Percentiles rank a stretch among this genome's conserved stretches.
Conservation (phyloP, 768 basidiomycete species). For the Neoboletus magnificus region DNA sequence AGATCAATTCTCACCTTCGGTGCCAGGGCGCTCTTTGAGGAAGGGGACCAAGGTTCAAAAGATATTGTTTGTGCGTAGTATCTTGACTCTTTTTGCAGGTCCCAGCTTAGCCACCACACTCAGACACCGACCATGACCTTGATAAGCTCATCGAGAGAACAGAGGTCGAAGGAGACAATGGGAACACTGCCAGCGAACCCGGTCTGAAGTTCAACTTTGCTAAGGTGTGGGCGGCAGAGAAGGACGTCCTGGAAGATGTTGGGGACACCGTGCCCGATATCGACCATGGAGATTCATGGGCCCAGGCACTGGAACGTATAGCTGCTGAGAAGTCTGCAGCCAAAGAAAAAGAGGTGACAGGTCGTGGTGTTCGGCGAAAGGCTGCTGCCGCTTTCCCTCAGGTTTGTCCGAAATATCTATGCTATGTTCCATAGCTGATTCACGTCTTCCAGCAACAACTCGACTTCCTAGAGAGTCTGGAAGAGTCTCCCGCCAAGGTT, state of each 20-base stretch:
- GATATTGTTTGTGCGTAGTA: slow-evolving; percentile 65
- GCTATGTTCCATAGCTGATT: neutral
- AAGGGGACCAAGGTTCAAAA: slow-evolving; percentile 47
- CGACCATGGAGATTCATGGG: slow-evolving; percentile 78
- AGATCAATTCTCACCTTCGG: slow-evolving; percentile 88
- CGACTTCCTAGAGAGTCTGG: slow-evolving; percentile 32
- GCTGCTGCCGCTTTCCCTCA: slow-evolving; percentile 53
- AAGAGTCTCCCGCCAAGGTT: slow-evolving; percentile 37
- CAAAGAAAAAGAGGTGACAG: slow-evolving; percentile 53
- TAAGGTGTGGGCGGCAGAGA: slow-evolving; percentile 86
- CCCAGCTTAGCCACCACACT: neutral
- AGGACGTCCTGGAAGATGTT: slow-evolving; percentile 66
- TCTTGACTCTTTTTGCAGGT: neutral
- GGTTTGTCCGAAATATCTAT: slow-evolving; percentile 18
- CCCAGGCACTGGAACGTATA: slow-evolving; percentile 56
- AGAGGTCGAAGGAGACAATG: slow-evolving; percentile 63
- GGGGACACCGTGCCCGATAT: slow-evolving; percentile 44
- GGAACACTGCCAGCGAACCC: slow-evolving; percentile 47
- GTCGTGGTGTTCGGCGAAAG: slow-evolving; percentile 71
- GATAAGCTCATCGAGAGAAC: slow-evolving; percentile 85
- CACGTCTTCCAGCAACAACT: slow-evolving; percentile 25
- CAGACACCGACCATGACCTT: slow-evolving; percentile 79
- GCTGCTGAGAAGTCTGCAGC: slow-evolving; percentile 40
- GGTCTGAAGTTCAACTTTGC: slow-evolving; percentile 77
- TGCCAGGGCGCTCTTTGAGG: slow-evolving; percentile 80